Evolutionary conservation across 2,329 filamentous ascomycete genomes (phyloP), one percentile per base, ranked within the genome.

Genomic region (Botrytis porri): DNA sequence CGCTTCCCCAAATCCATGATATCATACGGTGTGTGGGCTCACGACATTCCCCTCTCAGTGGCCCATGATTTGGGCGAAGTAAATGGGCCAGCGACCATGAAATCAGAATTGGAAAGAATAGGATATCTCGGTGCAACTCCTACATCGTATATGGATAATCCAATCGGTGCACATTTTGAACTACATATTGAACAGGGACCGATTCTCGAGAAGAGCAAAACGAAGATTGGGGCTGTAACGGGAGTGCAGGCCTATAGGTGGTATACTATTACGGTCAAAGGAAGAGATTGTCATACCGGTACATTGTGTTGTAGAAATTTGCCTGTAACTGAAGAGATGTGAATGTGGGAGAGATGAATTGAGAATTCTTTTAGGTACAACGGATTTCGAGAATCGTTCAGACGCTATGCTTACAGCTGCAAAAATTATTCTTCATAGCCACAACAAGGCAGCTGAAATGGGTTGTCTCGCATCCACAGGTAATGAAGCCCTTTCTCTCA

Each of bases 181-280:
- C 85, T 96, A 16, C 93, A 96, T 79, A 95, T 95, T 70, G 93
- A 97, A 80, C 94, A 97, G 80, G 93, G 93, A 0, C 92, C 93
- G 0, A 88, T 93, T 48, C 85, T 97, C 1, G 90, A 95, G 78
- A 85, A 85, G 25, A 85, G 87, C 41, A 83, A 85, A 39, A 86
- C 89, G 76, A 89, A 89, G 71, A 86, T 95, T 69, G 90, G 91
- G 35, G 86, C 93, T 10, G 92, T 95, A 7, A 86, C 87, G 45
- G 92, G 91, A 3, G 92, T 92, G 1, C 92, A 94, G 80, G 90
- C 90, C 8, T 94, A 93, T 81, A 88, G 89, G 73, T 94, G 92
- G 92, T 90, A 89, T 80, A 91, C 88, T 0, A 81, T 94, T 54
- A 88, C 87, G 9, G 86, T 94, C 4, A 84, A 84, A 16, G 92